These are phyloP conservation scores for Taxillus chinensis DNA, from an alignment of 164 flowering plant species.

Conservation along the genomic window DNA sequence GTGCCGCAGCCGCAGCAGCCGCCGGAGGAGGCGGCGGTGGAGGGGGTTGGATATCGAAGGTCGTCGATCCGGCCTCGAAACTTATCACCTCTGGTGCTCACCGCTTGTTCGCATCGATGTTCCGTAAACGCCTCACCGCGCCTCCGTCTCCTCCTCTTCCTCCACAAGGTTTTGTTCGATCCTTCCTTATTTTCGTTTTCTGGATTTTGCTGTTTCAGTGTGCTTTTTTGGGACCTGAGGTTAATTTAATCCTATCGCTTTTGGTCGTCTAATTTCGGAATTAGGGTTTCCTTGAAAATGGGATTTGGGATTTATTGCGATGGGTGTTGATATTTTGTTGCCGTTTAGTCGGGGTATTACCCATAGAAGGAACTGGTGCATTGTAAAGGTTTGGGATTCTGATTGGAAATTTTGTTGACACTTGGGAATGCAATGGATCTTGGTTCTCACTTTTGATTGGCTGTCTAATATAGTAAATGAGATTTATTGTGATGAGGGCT, in stretches of 20 bases:
- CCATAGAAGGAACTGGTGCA: too few relatives aligned
- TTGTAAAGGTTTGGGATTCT: too few relatives aligned
- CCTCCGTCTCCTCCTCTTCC: slow-evolving; percentile 14
- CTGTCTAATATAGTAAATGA: too few relatives aligned
- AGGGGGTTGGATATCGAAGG: slow-evolving; percentile 55
- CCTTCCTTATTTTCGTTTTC: background rate
- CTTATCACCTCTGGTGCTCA: slow-evolving; percentile 52
- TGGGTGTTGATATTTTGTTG: too few relatives aligned
- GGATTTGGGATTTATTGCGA: too few relatives aligned
- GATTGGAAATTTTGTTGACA: too few relatives aligned
- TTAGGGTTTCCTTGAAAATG: background rate
- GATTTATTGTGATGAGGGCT: too few relatives aligned
- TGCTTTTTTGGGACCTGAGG: background rate
- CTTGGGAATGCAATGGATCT: too few relatives aligned
- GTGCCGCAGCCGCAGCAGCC: slow-evolving; percentile 16
- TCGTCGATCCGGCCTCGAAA: slow-evolving; percentile 75
- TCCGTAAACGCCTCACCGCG: slow-evolving; percentile 41
- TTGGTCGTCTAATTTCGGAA: background rate
- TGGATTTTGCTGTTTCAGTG: background rate
- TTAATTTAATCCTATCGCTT: background rate
- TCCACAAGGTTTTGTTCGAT: slow-evolving; percentile 10
- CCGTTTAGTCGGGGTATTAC: too few relatives aligned
- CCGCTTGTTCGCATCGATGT: slow-evolving; percentile 42
- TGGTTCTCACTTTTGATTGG: too few relatives aligned
- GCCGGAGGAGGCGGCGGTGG: background rate